A percentile compares a stretch with the other conserved stretches of the same genome.
Evolutionary conservation across 371 early-diverging fungal species (phyloP).

Genomic region (Polyrhizophydium stewartii): DNA sequence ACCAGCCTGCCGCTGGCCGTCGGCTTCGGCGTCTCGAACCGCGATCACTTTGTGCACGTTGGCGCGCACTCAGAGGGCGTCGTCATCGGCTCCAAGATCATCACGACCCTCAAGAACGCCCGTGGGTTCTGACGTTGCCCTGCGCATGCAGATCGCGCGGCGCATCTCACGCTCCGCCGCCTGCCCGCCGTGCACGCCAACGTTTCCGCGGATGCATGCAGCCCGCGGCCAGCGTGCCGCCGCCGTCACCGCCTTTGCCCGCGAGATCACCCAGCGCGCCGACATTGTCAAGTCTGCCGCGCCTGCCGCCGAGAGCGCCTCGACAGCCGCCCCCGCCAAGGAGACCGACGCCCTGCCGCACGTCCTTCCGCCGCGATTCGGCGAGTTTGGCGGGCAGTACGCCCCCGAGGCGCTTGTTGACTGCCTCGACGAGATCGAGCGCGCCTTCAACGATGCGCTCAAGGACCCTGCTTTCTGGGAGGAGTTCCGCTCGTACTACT

Average conservation of each 20-base stretch:
- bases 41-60: conserved; percentile 81
- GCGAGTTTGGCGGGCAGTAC: conserved; percentile 95
- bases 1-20: conserved; percentile 81
- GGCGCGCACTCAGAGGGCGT: conserved; percentile 90
- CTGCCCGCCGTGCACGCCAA: too few relatives aligned
- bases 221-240: conserved; percentile 38
- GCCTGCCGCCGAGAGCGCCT: neutral
- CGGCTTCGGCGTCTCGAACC: conserved; percentile 92
- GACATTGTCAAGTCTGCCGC: neutral
- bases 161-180: neutral
- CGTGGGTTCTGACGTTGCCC: neutral
- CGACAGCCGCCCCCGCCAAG: too few relatives aligned
- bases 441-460: conserved; percentile 46
- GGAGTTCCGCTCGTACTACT: conserved; percentile 85
- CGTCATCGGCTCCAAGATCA: conserved; percentile 89
- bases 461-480: conserved; percentile 84
- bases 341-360: conserved; percentile 7
- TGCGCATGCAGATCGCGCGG: neutral
- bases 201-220: neutral
- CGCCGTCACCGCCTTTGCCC: conserved; percentile 26
- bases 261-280: conserved; percentile 17
- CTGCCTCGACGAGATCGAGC: conserved; percentile 84
- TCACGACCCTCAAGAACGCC: conserved; percentile 69
- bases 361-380: conserved; percentile 66
- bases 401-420: conserved; percentile 93